phyloP scores from a whole-genome alignment of 768 basidiomycete genomes.

The Megacollybia marginata region DNA sequence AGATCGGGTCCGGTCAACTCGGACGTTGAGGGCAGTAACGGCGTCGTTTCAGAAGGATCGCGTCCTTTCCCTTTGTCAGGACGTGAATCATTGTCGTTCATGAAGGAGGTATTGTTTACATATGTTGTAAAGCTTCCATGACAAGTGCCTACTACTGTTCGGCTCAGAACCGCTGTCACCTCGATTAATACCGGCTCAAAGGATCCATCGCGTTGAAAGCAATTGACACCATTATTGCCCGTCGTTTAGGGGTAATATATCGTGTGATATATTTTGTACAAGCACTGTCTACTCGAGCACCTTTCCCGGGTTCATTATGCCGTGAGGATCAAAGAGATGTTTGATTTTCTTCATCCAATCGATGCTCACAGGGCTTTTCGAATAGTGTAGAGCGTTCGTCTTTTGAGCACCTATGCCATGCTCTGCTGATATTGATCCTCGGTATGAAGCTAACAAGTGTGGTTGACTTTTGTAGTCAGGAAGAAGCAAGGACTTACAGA shows the following conservation, averaged over 20 bases:
- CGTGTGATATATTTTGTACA: too few species aligned
- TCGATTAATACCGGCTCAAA: too few species aligned
- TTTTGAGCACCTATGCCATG: slow-evolving; percentile 98
- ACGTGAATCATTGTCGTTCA: background rate
- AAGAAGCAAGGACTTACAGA: slow-evolving; percentile 42
- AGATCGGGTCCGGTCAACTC: background rate
- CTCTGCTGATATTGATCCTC: slow-evolving; percentile 93
- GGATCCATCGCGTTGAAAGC: too few species aligned
- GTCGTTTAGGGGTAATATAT: too few species aligned
- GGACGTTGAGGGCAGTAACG: background rate
- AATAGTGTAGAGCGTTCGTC: slow-evolving; percentile 82
- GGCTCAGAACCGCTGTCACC: too few species aligned
- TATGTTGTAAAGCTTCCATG: too few species aligned
- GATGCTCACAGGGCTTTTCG: slow-evolving; percentile 73
- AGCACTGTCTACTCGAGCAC: slow-evolving; percentile 39
- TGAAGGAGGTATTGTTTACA: too few species aligned
- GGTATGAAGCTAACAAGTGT: slow-evolving; percentile 49
- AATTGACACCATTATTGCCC: too few species aligned
- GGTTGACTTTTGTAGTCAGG: background rate
- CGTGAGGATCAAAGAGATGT: slow-evolving; percentile 77
- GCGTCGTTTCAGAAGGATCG: background rate
- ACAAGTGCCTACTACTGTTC: too few species aligned
- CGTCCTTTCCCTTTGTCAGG: background rate
- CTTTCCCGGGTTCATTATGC: slow-evolving; percentile 92
- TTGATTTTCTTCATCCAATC: slow-evolving; percentile 90